Percentiles rank a stretch among this genome's conserved stretches.
phyloP scores from a whole-genome alignment of 192 early-diverging fungal genomes.

The Dissophora ornata region DNA sequence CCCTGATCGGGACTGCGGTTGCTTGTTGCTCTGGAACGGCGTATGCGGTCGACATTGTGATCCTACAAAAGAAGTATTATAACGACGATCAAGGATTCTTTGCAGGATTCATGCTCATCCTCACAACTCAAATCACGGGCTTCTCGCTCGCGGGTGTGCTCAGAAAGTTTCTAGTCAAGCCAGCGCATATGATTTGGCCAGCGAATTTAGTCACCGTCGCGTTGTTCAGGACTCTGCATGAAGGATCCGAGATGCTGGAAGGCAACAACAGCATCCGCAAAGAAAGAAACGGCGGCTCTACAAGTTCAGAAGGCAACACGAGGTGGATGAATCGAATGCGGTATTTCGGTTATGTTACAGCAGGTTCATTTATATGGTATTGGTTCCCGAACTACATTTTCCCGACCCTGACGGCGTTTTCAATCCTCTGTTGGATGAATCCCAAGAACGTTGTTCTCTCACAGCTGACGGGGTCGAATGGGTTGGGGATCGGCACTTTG shows the following conservation, averaged over 20 bases:
- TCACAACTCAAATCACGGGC: constrained; percentile 67
- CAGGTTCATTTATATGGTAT: constrained; percentile 56
- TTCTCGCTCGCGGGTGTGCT: constrained; percentile 67
- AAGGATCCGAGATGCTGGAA: not conserved
- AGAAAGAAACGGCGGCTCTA: too few relatives aligned
- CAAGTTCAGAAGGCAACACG: not conserved
- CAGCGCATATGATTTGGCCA: constrained; percentile 74
- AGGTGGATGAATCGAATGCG: constrained; percentile 16
- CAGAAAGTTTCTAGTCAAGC: constrained; percentile 66
- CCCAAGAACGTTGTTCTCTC: constrained; percentile 44
- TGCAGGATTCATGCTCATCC: constrained; percentile 53
- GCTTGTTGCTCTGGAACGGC: constrained; percentile 41
- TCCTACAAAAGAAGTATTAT: constrained; percentile 58
- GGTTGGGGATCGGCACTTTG: constrained; percentile 48
- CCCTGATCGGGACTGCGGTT: constrained; percentile 52
- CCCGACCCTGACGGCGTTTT: constrained; percentile 56
- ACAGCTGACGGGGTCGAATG: constrained; percentile 54
- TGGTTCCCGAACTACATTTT: constrained; percentile 62
- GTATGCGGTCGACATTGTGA: constrained; percentile 59
- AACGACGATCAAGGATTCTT: constrained; percentile 43
- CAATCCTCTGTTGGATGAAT: constrained; percentile 58
- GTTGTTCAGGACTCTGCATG: constrained; percentile 50
- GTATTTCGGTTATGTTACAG: constrained; percentile 54
- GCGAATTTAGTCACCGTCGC: constrained; percentile 60
- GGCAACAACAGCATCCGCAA: too few relatives aligned